phyloP scores from a whole-genome alignment of 1,284 basidiomycete genomes.

The Leccinum subrobustum region DNA sequence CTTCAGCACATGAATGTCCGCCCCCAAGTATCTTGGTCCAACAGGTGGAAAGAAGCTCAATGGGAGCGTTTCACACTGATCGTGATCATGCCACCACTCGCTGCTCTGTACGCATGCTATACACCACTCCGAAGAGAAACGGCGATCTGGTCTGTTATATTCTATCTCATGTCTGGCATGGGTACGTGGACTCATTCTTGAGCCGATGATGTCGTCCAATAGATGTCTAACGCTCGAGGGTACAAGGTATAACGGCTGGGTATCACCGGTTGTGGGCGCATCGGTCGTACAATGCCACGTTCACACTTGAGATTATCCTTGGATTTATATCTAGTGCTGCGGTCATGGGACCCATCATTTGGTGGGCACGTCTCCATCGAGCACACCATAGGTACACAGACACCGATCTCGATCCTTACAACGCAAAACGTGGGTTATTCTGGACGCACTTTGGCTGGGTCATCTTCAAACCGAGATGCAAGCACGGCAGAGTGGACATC shows the following conservation, averaged over 20 bases:
- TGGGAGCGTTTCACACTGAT: slow-evolving; percentile 22
- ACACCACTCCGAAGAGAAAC: slow-evolving; percentile 7
- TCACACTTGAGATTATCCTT: slow-evolving; percentile 74
- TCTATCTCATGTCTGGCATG: slow-evolving; percentile 6
- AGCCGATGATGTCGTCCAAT: not conserved
- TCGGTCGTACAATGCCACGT: slow-evolving; percentile 80
- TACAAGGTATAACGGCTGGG: slow-evolving; percentile 61
- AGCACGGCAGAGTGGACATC: slow-evolving; percentile 83
- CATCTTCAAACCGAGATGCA: slow-evolving; percentile 81
- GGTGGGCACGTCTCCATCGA: slow-evolving; percentile 89
- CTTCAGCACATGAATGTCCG: slow-evolving; percentile 49
- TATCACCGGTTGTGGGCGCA: slow-evolving; percentile 91
- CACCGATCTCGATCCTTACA: slow-evolving; percentile 90
- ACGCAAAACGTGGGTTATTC: slow-evolving; percentile 76
- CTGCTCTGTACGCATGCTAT: slow-evolving; percentile 15
- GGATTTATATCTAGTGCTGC: slow-evolving; percentile 78
- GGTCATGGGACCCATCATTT: slow-evolving; percentile 84
- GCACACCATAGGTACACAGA: slow-evolving; percentile 92
- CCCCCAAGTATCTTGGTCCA: slow-evolving; percentile 40
- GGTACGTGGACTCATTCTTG: slow-evolving; percentile 1
- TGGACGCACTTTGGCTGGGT: slow-evolving; percentile 88
- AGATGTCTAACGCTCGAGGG: not conserved
- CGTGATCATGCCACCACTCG: slow-evolving; percentile 17
- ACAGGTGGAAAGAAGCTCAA: slow-evolving; percentile 33
- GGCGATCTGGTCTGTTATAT: slow-evolving; percentile 1